These are phyloP conservation scores for Clavulina sp. DNA, from an alignment of 768 basidiomycete species.

Conservation along the genomic window DNA sequence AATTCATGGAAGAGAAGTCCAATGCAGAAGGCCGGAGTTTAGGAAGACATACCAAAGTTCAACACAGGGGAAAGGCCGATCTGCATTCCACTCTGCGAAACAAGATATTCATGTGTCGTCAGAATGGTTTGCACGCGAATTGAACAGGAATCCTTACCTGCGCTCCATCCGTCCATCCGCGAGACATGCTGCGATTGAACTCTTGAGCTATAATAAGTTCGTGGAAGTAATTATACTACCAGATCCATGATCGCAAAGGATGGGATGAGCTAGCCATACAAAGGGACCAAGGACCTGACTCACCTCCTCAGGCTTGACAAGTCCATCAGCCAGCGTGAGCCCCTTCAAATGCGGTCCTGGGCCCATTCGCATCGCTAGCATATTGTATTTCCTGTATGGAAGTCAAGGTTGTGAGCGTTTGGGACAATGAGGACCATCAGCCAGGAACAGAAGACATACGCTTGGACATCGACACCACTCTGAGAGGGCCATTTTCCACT, in stretches of 20 bases:
- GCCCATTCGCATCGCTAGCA: conserved; percentile 80
- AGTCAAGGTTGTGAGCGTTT: neutral
- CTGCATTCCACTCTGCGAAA: conserved; percentile 26
- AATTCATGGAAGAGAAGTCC: no score
- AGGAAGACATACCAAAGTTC: conserved; percentile 74
- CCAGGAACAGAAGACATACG: conserved; percentile 28
- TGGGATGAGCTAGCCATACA: neutral
- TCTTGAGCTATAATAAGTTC: conserved; percentile 77
- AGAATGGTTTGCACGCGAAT: no score
- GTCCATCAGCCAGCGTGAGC: conserved; percentile 52
- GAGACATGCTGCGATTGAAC: conserved; percentile 61
- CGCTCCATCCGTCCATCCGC: conserved; percentile 84
- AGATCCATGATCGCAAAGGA: neutral
- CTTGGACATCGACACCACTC: conserved; percentile 68
- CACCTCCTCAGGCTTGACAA: conserved; percentile 51
- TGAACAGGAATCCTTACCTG: no score
- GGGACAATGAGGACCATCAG: neutral
- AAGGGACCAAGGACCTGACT: neutral
- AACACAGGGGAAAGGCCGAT: conserved; percentile 74
- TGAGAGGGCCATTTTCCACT: conserved; percentile 75
- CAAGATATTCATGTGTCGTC: no score
- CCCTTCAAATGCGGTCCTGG: conserved; percentile 80
- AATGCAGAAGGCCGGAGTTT: no score
- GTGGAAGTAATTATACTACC: conserved; percentile 79
- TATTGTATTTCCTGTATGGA: conserved; percentile 22